Conservation (phyloP, 1,139 yeast genomes). For the Suhomyces bokatorum region DNA sequence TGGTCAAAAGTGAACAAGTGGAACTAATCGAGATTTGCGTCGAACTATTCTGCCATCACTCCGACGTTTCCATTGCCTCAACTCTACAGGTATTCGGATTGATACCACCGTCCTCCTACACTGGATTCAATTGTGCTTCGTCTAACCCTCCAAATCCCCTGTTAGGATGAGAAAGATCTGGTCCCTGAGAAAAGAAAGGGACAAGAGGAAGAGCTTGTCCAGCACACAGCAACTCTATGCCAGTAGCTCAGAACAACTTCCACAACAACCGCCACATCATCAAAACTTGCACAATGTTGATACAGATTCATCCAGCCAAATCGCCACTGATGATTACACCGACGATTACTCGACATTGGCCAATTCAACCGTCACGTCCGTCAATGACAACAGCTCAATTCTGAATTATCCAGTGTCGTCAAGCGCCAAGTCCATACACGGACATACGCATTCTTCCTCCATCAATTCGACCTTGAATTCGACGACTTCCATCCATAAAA, state of each 20-base stretch:
- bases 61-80: background rate
- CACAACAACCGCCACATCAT: conserved; percentile 4
- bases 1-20: background rate
- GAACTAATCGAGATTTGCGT: background rate
- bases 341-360: conserved; percentile 19
- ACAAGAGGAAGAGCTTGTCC: conserved; percentile 28
- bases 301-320: conserved; percentile 10
- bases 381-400: conserved; percentile 11
- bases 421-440: conserved; percentile 1
- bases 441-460: conserved; percentile 12
- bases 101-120: background rate
- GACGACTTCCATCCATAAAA: conserved; percentile 3
- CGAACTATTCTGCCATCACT: background rate
- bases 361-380: conserved; percentile 10
- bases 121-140: background rate
- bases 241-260: conserved; percentile 1
- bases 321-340: conserved; percentile 12
- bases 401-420: conserved; percentile 5
- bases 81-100: background rate
- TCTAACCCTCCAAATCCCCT: background rate
- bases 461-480: conserved; percentile 11
- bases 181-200: conserved; percentile 33
- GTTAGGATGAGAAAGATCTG: conserved; percentile 32
- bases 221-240: conserved; percentile 12
- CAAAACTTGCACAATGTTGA: conserved; percentile 6